Conservation (phyloP, 1,284 basidiomycete genomes). For the Tilletia walkeri region DNA sequence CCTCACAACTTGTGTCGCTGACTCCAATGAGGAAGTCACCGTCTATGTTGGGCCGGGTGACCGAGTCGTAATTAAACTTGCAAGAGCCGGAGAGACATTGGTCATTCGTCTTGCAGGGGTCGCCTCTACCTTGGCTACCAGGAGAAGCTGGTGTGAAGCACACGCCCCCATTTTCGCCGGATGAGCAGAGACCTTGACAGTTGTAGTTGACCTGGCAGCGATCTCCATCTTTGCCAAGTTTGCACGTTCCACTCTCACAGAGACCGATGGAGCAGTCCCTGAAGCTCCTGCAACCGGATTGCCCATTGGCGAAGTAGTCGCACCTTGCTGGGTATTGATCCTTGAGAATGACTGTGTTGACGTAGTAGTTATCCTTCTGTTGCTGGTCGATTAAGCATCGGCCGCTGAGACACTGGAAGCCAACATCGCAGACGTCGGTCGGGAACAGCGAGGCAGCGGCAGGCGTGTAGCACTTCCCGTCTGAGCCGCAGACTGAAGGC, state of each 20-base stretch:
- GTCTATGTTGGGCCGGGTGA: neutral
- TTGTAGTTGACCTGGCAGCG: constrained; percentile 15
- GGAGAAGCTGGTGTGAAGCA: neutral
- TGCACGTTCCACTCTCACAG: neutral
- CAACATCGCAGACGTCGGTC: neutral
- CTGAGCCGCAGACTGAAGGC: neutral
- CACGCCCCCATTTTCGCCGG: neutral
- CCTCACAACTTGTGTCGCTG: neutral
- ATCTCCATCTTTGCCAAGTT: constrained; percentile 2
- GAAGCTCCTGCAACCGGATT: neutral
- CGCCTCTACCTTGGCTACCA: neutral
- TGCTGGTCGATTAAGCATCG: neutral
- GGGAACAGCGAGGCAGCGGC: neutral
- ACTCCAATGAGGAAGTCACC: neutral
- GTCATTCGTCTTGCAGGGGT: constrained; percentile 1
- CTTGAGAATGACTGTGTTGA: neutral
- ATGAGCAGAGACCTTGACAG: neutral
- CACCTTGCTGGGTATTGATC: neutral
- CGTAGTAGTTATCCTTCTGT: neutral
- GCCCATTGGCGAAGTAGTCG: neutral
- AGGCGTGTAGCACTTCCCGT: neutral
- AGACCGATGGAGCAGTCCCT: neutral
- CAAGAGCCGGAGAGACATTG: neutral
- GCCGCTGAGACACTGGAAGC: neutral
- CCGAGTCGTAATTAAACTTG: neutral